Conservation (phyloP, 768 basidiomycete species). For the Galerina marginata region DNA sequence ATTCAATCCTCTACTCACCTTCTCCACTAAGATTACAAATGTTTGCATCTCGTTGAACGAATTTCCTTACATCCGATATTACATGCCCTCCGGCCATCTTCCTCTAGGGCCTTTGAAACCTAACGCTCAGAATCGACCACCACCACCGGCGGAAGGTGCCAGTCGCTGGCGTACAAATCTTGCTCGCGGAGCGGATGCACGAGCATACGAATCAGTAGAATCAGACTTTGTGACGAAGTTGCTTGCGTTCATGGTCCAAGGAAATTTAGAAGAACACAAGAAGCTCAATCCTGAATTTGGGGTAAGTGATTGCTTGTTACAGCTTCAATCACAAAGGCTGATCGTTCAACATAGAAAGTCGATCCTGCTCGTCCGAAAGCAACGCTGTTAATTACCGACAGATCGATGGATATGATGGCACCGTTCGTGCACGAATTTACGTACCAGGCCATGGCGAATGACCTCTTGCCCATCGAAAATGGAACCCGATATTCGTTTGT, state of each 20-base stretch:
- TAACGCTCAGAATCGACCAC: conserved; percentile 63
- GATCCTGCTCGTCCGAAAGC: conserved; percentile 72
- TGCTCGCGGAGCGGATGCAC: conserved; percentile 71
- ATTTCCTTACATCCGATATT: conserved; percentile 92
- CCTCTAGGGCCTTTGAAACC: conserved; percentile 88
- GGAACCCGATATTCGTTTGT: conserved; percentile 87
- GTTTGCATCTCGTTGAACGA: conserved; percentile 90
- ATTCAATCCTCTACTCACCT: neutral
- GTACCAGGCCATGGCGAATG: conserved; percentile 98
- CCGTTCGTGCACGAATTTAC: conserved; percentile 98
- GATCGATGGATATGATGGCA: conserved; percentile 92
- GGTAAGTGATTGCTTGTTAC: conserved; percentile 50
- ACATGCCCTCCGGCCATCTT: conserved; percentile 79
- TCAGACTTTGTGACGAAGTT: conserved; percentile 81
- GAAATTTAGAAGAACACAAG: conserved; percentile 85
- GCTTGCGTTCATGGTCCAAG: conserved; percentile 86
- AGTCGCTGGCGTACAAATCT: conserved; percentile 83
- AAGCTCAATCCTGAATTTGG: conserved; percentile 86
- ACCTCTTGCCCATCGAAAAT: conserved; percentile 86
- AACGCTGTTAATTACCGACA: conserved; percentile 90
- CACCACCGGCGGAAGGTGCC: conserved; percentile 66
- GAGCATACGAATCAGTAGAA: conserved; percentile 72
- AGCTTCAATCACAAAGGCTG: neutral
- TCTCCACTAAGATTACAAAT: conserved; percentile 73
- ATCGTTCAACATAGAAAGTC: conserved; percentile 47